Percentiles rank a stretch among this genome's conserved stretches.
Conservation (phyloP, 441 rosid genomes). For the Cnidoscolus chayamansa region DNA sequence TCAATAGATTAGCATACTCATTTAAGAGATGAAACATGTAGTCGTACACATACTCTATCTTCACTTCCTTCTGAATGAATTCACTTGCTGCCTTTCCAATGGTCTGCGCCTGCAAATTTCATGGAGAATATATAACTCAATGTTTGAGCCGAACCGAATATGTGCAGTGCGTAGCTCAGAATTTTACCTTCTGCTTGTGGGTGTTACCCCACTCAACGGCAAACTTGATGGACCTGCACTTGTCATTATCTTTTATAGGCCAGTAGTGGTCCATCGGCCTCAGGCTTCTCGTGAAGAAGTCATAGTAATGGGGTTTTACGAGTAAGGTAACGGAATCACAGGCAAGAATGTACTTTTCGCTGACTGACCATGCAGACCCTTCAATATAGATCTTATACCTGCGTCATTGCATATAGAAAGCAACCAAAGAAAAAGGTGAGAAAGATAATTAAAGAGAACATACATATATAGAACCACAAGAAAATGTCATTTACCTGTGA, state of each 20-base stretch:
- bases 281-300: conserved; percentile 75
- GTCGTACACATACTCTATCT: conserved; percentile 69
- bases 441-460: neutral
- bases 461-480: neutral
- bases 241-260: conserved; percentile 66
- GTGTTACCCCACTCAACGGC: conserved; percentile 87
- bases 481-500: conserved; percentile 42
- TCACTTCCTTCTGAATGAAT: conserved; percentile 54
- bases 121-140: neutral
- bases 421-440: neutral
- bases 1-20: conserved; percentile 66
- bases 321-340: conserved; percentile 71
- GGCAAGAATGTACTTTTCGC: conserved; percentile 85
- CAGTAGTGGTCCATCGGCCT: conserved; percentile 68
- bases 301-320: conserved; percentile 65
- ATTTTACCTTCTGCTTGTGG: conserved; percentile 52
- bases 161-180: neutral
- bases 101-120: conserved; percentile 49
- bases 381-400: conserved; percentile 92
- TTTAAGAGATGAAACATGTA: conserved; percentile 83
- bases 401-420: neutral
- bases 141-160: neutral
- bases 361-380: conserved; percentile 93
- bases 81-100: conserved; percentile 62
- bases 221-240: conserved; percentile 75